Base-by-base conservation (phyloP, 345 rosid species). In the Acer negundo region DNA sequence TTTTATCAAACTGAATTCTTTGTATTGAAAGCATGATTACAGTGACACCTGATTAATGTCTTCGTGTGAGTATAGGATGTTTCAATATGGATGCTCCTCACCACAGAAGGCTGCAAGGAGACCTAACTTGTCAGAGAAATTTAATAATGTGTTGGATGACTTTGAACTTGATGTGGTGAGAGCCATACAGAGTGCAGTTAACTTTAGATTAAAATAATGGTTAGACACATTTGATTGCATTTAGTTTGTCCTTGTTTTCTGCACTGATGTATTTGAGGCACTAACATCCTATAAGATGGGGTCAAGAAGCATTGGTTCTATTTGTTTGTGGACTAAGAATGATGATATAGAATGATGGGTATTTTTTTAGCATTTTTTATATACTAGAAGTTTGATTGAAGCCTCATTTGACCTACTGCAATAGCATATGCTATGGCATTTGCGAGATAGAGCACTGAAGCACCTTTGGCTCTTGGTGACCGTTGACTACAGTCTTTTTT, bases 91-190 rank as follows among this genome's bases (percentile, higher is more conserved):
- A 64, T 80, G 75, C 81, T 74, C 81, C 69, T 79, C 90, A 71
- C 83, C 86, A 15, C 75, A 77, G 82, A 92, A 86, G 62, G 79
- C 75, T 73, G 74, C 81, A 53, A 85, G 86, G 80, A 79, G 67
- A 69, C 80, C 66, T 20, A 77, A 77, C 77, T 75, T 78, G 65
- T 82, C 84, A 68, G 80, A 78, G 65, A 82, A 67, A 40, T 68
- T 55, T 75, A 72, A 74, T 73, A 51, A 24, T 77, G 77, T 72
- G 71, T 65, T 75, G 67, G 77, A 80, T 70, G 90, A 86, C 69
- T 68, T 84, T 71, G 90, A 86, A 81, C 77, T 67, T 78, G 84
- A 88, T 82, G 84, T 80, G 89, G 98, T 91, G 83, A 82, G 89
- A 65, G n/a, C 62, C 74, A 26, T 67, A 23, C 49, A 71, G 72